Evolutionary conservation across 805 yeast genomes (phyloP), one percentile per base, ranked within the genome.

Genomic region (Pichia ethanolica): DNA sequence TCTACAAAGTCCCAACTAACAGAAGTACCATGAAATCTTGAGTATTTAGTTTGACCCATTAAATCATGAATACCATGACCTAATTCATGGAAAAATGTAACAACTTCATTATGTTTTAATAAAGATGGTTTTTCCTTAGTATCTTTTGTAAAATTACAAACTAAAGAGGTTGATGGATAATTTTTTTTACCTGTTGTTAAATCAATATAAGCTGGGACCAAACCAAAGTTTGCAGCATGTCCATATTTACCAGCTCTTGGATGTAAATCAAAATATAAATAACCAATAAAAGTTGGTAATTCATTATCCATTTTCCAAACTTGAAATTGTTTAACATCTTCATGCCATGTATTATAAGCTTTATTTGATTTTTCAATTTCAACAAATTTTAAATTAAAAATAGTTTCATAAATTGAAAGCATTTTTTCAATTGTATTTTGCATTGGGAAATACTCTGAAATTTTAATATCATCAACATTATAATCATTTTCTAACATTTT

Each of bases 1-100:
- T 88, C 96, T 45, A 88, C 95, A 68, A 88, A 88, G 68, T 88
- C 96, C 76, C 93, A 75, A 37, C 85, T 80, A 42, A 86, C 91
- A 38, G 77, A 71, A 33, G 90, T 82, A 26, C 95, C 95, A 60
- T 80, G 84, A 67, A 86, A 87, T 53, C 83, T 73, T 2, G 84
- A 73, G 56, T 77, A 81, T 50, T 70, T 71, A 30, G 90, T 83
- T 53, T 75, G 71, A 10, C 90, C 86, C 48, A 87, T 73, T 44
- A 86, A 67, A 56, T 81, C 84, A 66, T 88, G 96, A 50, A 88
- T 83, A 49, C 95, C 96, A 61, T 88, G 96, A 28, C 96, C 96
- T 55, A 87, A 73, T 66, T 88, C 96, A 62, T 88, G 96, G 81
- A 88, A 88, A 57, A 88, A 83, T 0, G 95, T 88, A 26, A 81